A percentile compares a stretch with the other conserved stretches of the same genome.
These are phyloP conservation scores for Cercospora nicotianae DNA, from an alignment of 2,329 filamentous ascomycete genomes.

Conservation along the genomic window DNA sequence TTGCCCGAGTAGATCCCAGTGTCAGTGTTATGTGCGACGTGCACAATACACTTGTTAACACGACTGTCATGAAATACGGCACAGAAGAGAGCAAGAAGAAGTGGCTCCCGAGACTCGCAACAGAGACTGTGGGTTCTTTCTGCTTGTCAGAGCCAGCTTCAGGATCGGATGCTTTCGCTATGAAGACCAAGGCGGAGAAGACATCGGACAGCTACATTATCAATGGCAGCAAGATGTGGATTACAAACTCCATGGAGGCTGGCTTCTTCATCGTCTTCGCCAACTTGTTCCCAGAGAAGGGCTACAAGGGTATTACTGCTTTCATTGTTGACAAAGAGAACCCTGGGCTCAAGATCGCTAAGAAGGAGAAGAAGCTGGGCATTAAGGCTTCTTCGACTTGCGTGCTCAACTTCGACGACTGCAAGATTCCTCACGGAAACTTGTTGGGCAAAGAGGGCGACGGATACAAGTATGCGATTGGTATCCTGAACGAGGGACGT, in stretches of 20 bases:
- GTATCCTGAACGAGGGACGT: constrained; percentile 88
- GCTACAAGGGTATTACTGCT: constrained; percentile 95
- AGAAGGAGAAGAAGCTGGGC: constrained; percentile 99
- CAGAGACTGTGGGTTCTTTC: constrained; percentile 69
- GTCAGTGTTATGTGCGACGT: constrained; percentile 96
- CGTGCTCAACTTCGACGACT: constrained; percentile 96
- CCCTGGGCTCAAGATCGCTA: constrained; percentile 89
- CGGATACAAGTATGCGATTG: constrained; percentile 97
- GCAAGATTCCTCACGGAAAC: constrained; percentile 83
- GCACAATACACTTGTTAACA: constrained; percentile 97
- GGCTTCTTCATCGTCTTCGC: constrained; percentile 97
- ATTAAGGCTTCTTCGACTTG: constrained; percentile 96
- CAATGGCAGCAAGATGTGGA: constrained; percentile 98
- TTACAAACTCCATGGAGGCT: constrained; percentile 94
- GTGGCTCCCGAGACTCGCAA: constrained; percentile 87
- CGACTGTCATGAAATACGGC: constrained; percentile 82
- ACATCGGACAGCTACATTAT: constrained; percentile 82
- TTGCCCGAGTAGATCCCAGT: constrained; percentile 89
- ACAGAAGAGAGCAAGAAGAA: constrained; percentile 75
- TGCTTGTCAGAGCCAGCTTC: constrained; percentile 56
- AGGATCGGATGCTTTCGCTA: constrained; percentile 92
- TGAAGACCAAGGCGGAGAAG: constrained; percentile 86
- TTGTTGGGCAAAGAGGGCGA: constrained; percentile 84
- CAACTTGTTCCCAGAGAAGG: constrained; percentile 86
- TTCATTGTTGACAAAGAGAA: constrained; percentile 91